A percentile compares a stretch with the other conserved stretches of the same genome.
phyloP scores from a whole-genome alignment of 1,139 yeast genomes.

The Taphrina flavorubra region DNA sequence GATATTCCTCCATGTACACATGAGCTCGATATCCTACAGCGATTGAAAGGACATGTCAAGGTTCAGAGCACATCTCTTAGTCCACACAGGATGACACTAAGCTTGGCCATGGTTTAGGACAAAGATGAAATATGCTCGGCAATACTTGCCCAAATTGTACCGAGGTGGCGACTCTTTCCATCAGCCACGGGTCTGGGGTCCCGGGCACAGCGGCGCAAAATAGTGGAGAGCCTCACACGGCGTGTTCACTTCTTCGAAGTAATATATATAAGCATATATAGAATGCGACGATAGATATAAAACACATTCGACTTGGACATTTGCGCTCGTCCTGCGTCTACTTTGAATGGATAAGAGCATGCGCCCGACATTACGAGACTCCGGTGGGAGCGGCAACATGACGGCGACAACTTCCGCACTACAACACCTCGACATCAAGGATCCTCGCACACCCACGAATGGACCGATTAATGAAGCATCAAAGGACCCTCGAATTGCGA shows the following conservation, averaged over 20 bases:
- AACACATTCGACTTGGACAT: neutral
- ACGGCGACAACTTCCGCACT: neutral
- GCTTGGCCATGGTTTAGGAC: too few relatives aligned
- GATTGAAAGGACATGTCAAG: too few relatives aligned
- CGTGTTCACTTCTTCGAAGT: neutral
- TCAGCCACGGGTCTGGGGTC: neutral
- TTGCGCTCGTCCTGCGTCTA: neutral
- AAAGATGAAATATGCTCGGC: neutral
- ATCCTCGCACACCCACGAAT: neutral
- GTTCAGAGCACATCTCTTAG: too few relatives aligned
- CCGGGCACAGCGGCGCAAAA: neutral
- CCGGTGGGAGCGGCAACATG: neutral
- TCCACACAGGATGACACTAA: too few relatives aligned
- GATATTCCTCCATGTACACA: too few relatives aligned
- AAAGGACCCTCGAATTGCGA: neutral
- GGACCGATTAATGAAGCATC: neutral
- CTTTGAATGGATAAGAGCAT: neutral
- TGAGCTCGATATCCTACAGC: too few relatives aligned
- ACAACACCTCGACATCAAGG: neutral
- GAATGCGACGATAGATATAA: neutral
- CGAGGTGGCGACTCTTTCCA: neutral
- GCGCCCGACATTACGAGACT: slow-evolving; percentile 1
- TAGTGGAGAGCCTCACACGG: neutral
- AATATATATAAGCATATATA: neutral
- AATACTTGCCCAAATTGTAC: neutral